phyloP scores from a whole-genome alignment of 2,329 filamentous ascomycete genomes.

The Aureobasidium sp. region DNA sequence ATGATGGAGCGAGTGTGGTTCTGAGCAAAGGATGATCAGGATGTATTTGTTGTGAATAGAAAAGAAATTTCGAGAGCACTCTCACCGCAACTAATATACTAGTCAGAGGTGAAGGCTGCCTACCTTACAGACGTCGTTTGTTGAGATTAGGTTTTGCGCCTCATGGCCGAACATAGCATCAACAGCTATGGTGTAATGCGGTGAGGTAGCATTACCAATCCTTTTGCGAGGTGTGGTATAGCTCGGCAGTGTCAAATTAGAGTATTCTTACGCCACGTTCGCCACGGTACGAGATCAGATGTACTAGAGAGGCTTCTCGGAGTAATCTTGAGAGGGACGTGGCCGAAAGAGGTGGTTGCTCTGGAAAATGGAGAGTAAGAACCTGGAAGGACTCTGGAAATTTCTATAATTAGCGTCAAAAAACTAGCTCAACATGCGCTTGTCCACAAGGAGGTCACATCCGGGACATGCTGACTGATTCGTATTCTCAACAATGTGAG shows the following conservation, averaged over 20 bases:
- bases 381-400: background rate
- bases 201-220: conserved; percentile 3
- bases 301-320: background rate
- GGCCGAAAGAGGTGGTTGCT: background rate
- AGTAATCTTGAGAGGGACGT: background rate
- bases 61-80: background rate
- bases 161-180: conserved; percentile 4
- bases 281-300: conserved; percentile 1
- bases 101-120: background rate
- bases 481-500: conserved; percentile 4
- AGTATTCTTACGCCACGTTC: background rate
- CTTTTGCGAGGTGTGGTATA: conserved; percentile 8
- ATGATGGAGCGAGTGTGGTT: conserved; percentile 5
- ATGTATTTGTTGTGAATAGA: background rate
- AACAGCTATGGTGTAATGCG: background rate
- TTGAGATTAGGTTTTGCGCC: background rate
- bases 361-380: background rate
- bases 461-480: background rate
- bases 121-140: background rate
- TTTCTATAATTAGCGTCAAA: background rate
- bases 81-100: conserved; percentile 9
- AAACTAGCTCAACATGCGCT: background rate
- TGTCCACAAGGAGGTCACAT: background rate
- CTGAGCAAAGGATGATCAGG: background rate
- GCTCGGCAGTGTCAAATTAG: background rate